These are phyloP conservation scores for Penicillium samsonianum DNA, from an alignment of 495 filamentous ascomycete genomes.

Conservation along the genomic window DNA sequence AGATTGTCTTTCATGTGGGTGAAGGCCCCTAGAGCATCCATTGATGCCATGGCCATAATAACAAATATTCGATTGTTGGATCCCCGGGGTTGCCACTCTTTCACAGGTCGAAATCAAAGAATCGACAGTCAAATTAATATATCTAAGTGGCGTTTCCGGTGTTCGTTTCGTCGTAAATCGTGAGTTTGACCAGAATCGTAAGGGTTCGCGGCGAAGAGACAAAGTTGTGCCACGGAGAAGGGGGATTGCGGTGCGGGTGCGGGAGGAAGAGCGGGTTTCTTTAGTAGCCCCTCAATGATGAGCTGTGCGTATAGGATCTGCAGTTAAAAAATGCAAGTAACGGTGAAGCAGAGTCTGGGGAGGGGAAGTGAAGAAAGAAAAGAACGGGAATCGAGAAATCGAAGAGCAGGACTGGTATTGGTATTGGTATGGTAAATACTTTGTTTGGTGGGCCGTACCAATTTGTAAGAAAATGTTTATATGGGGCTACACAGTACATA, in stretches of 20 bases:
- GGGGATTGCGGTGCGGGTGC: constrained; percentile 1
- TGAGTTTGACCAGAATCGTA: constrained; percentile 11
- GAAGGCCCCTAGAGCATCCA: constrained; percentile 67
- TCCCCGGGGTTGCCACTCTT: not conserved
- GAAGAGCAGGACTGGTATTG: constrained; percentile 17
- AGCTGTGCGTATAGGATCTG: not conserved
- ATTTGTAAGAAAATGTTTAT: not conserved
- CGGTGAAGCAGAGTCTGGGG: constrained; percentile 18
- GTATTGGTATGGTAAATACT: constrained; percentile 20
- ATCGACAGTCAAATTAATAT: not conserved
- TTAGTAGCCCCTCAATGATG: constrained; percentile 10
- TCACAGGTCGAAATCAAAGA: not conserved
- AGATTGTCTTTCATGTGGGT: constrained; percentile 56
- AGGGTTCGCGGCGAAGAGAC: not conserved
- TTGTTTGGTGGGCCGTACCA: constrained; percentile 1
- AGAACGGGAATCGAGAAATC: constrained; percentile 18
- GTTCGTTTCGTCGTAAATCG: constrained; percentile 38
- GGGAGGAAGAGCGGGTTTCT: not conserved
- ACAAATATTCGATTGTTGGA: constrained; percentile 1
- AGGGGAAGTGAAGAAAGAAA: constrained; percentile 16
- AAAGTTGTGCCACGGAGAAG: not conserved
- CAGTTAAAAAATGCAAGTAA: constrained; percentile 14
- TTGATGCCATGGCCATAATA: constrained; percentile 33
- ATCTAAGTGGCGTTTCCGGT: not conserved
- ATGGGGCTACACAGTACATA: no score